phyloP scores from a whole-genome alignment of 2,329 filamentous ascomycete genomes.

The Sporothrix luriei region DNA sequence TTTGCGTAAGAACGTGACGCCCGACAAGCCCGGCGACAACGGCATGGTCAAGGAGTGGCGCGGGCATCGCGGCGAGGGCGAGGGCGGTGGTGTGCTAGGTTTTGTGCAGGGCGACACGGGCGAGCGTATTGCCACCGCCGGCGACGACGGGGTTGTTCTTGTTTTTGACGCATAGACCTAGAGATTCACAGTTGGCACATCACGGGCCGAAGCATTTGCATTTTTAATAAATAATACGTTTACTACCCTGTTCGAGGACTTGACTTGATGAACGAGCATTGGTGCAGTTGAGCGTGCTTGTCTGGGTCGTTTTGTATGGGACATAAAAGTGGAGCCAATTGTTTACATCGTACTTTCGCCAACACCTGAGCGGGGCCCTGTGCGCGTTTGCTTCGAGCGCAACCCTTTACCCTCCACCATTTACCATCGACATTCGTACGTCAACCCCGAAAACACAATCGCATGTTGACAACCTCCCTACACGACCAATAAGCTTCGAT shows the following conservation, averaged over 20 bases:
- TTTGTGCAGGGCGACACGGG: constrained; percentile 83
- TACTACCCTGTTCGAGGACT: neutral
- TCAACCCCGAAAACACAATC: neutral
- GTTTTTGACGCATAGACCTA: constrained; percentile 62
- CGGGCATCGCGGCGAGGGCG: constrained; percentile 81
- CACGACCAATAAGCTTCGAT: neutral
- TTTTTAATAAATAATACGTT: constrained; percentile 1
- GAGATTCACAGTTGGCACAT: neutral
- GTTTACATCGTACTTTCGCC: constrained; percentile 16
- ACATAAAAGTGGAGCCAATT: constrained; percentile 9
- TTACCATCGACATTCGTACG: neutral
- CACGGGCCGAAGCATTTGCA: constrained; percentile 6
- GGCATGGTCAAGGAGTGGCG: constrained; percentile 85
- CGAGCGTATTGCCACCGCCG: constrained; percentile 79
- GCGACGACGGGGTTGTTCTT: constrained; percentile 75
- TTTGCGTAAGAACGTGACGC: constrained; percentile 51
- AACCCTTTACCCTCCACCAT: neutral
- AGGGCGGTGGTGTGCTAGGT: constrained; percentile 83
- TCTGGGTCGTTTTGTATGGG: too few species aligned
- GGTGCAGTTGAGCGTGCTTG: neutral
- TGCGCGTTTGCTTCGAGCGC: neutral
- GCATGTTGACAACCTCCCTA: neutral
- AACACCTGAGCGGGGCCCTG: neutral
- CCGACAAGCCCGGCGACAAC: constrained; percentile 22
- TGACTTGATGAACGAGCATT: too few species aligned